phyloP scores from a whole-genome alignment of 2,329 filamentous ascomycete genomes.

The Intubia oerlemansii region DNA sequence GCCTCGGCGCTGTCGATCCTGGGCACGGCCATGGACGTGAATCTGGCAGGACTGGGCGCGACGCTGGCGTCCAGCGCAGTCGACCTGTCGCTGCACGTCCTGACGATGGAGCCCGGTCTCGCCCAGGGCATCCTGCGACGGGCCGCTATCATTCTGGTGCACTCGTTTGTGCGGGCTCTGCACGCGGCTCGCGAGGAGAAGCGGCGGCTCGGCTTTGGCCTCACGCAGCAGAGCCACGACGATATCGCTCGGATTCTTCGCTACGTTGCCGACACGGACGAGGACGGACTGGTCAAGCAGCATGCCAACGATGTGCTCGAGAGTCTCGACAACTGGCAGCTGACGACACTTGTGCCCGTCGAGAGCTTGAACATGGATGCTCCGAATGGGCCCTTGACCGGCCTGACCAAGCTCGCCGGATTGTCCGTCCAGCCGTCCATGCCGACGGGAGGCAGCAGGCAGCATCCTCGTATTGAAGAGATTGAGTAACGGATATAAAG shows the following conservation, averaged over 20 bases:
- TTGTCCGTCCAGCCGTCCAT: conserved; percentile 11
- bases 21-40: conserved; percentile 35
- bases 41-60: conserved; percentile 32
- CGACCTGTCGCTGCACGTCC: conserved; percentile 39
- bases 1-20: conserved; percentile 48
- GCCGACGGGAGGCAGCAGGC: neutral
- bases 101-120: conserved; percentile 37
- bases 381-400: neutral
- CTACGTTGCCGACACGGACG: conserved; percentile 45
- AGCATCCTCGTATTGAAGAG: conserved; percentile 7
- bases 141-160: conserved; percentile 40
- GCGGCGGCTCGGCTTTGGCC: conserved; percentile 27
- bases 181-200: conserved; percentile 27
- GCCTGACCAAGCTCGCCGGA: conserved; percentile 18
- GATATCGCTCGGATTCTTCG: conserved; percentile 40
- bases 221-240: conserved; percentile 30
- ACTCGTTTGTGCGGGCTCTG: conserved; percentile 38
- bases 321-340: conserved; percentile 39
- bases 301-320: conserved; percentile 52
- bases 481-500: too few relatives aligned
- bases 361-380: conserved; percentile 1
- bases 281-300: conserved; percentile 44
- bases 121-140: conserved; percentile 44
- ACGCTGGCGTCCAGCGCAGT: conserved; percentile 31
- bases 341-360: conserved; percentile 13